Evolutionary conservation across 2,329 filamentous ascomycete species (phyloP).

Genomic region (Penicillium expansum): DNA sequence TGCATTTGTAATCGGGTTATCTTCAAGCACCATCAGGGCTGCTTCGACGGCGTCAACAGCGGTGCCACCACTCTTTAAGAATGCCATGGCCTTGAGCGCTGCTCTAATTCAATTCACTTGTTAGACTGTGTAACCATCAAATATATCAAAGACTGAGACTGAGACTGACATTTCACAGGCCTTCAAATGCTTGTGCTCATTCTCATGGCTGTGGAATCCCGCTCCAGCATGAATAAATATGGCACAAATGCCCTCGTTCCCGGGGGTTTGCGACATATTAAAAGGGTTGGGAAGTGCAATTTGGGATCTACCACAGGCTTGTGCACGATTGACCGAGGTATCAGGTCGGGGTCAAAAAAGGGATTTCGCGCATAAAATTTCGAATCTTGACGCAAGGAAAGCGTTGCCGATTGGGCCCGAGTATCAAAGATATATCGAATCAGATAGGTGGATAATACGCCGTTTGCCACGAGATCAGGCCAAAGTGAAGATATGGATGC

Average conservation of each 20-base stretch:
- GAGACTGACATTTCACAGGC: conserved; percentile 79
- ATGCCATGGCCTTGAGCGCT: conserved; percentile 75
- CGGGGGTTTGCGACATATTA: conserved; percentile 35
- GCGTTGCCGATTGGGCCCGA: not conserved
- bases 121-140: not conserved
- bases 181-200: conserved; percentile 78
- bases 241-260: conserved; percentile 58
- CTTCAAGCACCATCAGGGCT: conserved; percentile 82
- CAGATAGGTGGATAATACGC: too few species aligned
- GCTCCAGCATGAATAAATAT: conserved; percentile 96
- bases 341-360: not conserved
- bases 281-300: not conserved
- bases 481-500: not conserved
- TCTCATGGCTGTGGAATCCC: conserved; percentile 84
- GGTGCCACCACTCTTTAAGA: conserved; percentile 73
- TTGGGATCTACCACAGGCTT: not conserved
- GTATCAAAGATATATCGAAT: not conserved
- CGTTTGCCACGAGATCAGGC: not conserved
- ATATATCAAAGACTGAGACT: not conserved
- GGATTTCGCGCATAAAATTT: too few species aligned
- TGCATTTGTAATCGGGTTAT: conserved; percentile 93
- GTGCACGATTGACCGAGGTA: not conserved
- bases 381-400: not conserved
- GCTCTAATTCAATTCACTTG: conserved; percentile 55
- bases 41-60: conserved; percentile 88